These are phyloP conservation scores for Dalbergia oliveri DNA, from an alignment of 306 rosid species.

Conservation along the genomic window DNA sequence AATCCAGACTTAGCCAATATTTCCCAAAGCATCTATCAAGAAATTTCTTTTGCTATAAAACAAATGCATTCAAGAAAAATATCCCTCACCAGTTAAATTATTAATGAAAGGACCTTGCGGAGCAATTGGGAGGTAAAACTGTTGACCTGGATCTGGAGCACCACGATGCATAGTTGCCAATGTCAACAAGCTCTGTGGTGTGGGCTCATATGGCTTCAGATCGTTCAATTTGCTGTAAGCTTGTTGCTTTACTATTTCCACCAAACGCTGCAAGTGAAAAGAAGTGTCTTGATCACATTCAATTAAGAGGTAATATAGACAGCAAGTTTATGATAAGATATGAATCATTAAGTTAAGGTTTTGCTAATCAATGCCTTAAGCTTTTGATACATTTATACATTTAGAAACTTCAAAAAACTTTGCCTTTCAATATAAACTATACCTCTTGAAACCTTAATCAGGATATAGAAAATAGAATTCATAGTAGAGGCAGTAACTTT, in stretches of 20 bases:
- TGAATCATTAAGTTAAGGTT: not conserved
- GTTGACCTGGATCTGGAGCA: slow-evolving; percentile 32
- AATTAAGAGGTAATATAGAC: not conserved
- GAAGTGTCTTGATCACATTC: not conserved
- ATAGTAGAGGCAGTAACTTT: not conserved
- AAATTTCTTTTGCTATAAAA: no score
- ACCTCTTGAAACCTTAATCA: no score
- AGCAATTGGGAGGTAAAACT: not conserved
- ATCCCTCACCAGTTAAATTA: not conserved
- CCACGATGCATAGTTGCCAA: not conserved
- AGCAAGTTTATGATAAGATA: not conserved
- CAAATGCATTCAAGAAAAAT: not conserved
- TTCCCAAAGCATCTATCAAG: not conserved
- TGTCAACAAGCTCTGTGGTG: not conserved
- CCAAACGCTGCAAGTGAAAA: slow-evolving; percentile 39
- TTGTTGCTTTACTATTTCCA: slow-evolving; percentile 33
- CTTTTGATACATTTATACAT: no score
- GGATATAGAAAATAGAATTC: not conserved
- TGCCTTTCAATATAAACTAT: no score
- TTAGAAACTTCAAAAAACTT: no score
- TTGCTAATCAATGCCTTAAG: no score
- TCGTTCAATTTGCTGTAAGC: slow-evolving; percentile 35
- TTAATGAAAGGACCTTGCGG: slow-evolving; percentile 51
- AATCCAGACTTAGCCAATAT: not conserved
- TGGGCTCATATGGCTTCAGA: slow-evolving; percentile 7